Evolutionary conservation across 768 basidiomycete genomes (phyloP).

Genomic region (Tulasnella sp.): DNA sequence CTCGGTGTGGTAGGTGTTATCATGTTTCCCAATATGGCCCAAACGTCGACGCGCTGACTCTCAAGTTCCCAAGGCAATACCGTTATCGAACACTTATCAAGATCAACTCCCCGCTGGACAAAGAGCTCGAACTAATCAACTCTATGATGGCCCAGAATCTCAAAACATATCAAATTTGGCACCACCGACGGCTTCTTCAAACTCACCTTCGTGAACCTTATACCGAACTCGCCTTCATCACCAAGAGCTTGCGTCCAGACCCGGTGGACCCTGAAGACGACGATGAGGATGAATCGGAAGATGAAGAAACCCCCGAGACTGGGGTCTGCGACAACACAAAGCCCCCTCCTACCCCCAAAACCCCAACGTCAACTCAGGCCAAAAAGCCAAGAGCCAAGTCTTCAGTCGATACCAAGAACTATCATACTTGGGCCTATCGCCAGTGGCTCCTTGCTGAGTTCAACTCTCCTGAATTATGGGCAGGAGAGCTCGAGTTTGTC

Average conservation of each 20-base stretch:
- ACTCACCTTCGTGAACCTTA: conserved; percentile 43
- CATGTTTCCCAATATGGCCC: not conserved
- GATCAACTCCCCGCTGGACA: conserved; percentile 56
- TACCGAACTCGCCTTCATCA: conserved; percentile 72
- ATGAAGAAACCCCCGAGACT: not conserved
- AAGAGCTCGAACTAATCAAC: conserved; percentile 80
- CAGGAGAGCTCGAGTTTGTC: conserved; percentile 63
- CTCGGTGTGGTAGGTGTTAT: conserved; percentile 63
- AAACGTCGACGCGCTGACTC: not conserved
- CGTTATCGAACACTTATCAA: conserved; percentile 79
- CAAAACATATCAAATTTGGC: conserved; percentile 99
- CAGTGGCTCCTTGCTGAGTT: conserved; percentile 91
- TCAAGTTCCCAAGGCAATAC: conserved; percentile 64
- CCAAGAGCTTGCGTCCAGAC: conserved; percentile 47
- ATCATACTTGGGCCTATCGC: conserved; percentile 97
- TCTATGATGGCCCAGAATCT: conserved; percentile 72
- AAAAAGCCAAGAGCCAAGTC: not conserved
- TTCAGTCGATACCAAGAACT: conserved; percentile 77
- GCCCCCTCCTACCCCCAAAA: not conserved
- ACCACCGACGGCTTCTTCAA: conserved; percentile 73
- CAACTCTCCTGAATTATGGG: conserved; percentile 64
- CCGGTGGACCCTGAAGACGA: not conserved
- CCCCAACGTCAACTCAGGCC: not conserved
- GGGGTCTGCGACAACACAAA: not conserved
- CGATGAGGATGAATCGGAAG: not conserved